Base-by-base conservation (phyloP, 2,329 filamentous ascomycete species). In the Venturia aucupariae region DNA sequence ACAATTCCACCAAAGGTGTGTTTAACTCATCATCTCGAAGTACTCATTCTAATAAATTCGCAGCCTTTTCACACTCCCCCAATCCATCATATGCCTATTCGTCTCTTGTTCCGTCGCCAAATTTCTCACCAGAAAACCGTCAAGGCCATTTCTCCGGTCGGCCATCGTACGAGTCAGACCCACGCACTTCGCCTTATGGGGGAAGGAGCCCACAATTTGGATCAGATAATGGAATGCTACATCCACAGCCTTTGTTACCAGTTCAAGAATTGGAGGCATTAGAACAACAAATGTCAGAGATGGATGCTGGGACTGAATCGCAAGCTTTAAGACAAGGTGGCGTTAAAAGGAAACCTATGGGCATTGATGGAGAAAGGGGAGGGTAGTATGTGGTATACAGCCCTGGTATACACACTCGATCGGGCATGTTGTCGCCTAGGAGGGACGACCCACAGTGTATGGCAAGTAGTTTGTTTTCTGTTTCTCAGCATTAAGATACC, bases 201-300 rank as follows among this genome's bases (percentile, higher is more conserved):
- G 51, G 51, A 32, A 32, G 51, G 27, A 55, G 51, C 17, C 51
- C 51, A 32, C 51, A 55, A n/a, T 55, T 55, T 27, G 51, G 51
- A 19, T 30, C 30, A 4, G 51, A 35, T 19, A 55, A 55, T 4
- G 51, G 24, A 19, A 55, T 35, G 27, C 4, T 57, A 10, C 22
- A 57, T 57, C 11, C 27, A 17, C 51, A 32, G 27, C 51, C 51
- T 57, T 22, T 35, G 15, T 10, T 19, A 6, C 51, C 27, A 10
- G 30, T 35, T 3, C 51, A 57, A 22, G 51, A 35, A 35, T 30
- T 57, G 7, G 51, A 57, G 51, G 51, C 51, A 32, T n/a, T 35
- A 17, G 51, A 57, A 35, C 51, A 57, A 35, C 51, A 57, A 22
- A 57, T 57, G 51, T 57, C 30, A n/a, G 51, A 57, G 30, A 35